Base-by-base conservation (phyloP, 2,329 filamentous ascomycete species). In the Trichoderma cornu-damae region DNA sequence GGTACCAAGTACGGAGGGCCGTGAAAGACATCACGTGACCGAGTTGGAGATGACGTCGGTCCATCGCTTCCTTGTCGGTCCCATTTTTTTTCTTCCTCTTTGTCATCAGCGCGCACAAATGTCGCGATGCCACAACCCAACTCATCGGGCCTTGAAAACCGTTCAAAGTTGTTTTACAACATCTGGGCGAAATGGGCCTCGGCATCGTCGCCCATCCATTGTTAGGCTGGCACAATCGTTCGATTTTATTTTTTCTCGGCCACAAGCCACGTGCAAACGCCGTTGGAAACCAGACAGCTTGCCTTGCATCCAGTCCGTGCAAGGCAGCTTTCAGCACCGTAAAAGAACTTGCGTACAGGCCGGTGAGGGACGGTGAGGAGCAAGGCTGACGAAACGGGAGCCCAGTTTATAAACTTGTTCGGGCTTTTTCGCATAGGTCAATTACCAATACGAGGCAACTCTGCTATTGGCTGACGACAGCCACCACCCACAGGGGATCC, bases 131-230 rank as follows among this genome's bases (percentile, higher is more conserved):
- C 30, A 12, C 28, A 46, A 16, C n/a, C 6, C 44, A 48, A 3
- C 18, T 6, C 18, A 16, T 30, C 24, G 22, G 44, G 14, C 11
- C 32, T 20, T 24, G 14, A 9, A 43, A 37, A 28, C 43, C 43
- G 32, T 8, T 34, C 24, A 11, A 22, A 18, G 16, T n/a, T 16
- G 11, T 38, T 32, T n/a, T n/a, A n/a, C n/a, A n/a, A n/a, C n/a
- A n/a, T n/a, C n/a, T 34, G 51, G 37, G 51, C 18, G 42, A 54
- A 37, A 38, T 46, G 42, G 46, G 51, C 42, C 30, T 52, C 38
- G 22, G 16, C 38, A 18, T 30, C 42, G 42, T 32, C 42, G 37
- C 14, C 20, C 12, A 50, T 26, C 14, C 20, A 14, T 38, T 6
- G 26, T 12, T 12, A 20, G n/a, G 12, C 32, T 11, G 4, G 34